Evolutionary conservation across 257 asterid genomes (phyloP), one percentile per base, ranked within the genome.

Genomic region (Nicotiana benthamiana): DNA sequence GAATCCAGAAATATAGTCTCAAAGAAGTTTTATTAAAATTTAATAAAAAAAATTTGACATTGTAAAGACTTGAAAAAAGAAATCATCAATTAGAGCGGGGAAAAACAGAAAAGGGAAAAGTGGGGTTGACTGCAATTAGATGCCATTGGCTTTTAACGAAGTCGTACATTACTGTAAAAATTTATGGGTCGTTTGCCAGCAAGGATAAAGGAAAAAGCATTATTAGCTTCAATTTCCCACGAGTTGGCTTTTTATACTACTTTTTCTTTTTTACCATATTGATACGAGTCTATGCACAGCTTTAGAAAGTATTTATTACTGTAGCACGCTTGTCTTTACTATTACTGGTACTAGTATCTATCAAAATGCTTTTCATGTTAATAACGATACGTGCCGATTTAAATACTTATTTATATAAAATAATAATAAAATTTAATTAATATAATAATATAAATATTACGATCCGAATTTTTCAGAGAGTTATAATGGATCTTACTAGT

Each of bases 61-160:
- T 16, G 9, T 4, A 36, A 68, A n/a, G 12, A 27, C 6, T 18
- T 1, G 22, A 2, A 26, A 17, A 17, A 40, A 1, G 18, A 27
- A 60, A 11, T 22, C 6, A 54, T 12, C 1, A 75, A 62, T 48
- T 6, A 75, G 80, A 66, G 22, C 11, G 84, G 57, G 51, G 67
- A 32, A 81, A 84, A 62, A 64, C 27, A 56, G 9, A 68, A 82
- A 64, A 28, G 60, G 24, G 28, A 20, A 80, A 83, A 80, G 82
- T 79, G 48, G 84, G 72, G 53, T 85, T 85, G 91, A 82, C 86
- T 53, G 70, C 20, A 75, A 75, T 78, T 59, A 64, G 84, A 88
- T 84, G 84, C 76, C 68, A 51, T 77, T 65, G 62, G n/a, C 63
- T 80, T 48, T 75, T 46, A 40, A 12, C 20, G 7, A 78, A 80